These are phyloP conservation scores for Chenopodium formosanum DNA, from an alignment of 148 eudicot genomes.

Conservation along the genomic window DNA sequence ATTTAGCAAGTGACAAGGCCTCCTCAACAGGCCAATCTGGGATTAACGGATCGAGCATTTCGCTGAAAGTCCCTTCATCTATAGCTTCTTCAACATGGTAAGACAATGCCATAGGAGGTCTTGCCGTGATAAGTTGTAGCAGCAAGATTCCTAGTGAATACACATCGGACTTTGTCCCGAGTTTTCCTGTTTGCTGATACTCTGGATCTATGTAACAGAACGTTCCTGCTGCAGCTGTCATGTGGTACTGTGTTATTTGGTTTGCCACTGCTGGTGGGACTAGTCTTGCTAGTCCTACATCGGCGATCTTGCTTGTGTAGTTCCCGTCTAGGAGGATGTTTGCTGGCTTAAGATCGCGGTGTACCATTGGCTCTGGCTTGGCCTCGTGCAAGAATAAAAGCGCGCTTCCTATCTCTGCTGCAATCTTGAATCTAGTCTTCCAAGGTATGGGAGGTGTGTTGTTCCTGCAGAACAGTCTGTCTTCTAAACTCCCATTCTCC, in stretches of 20 bases:
- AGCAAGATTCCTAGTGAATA: conserved; percentile 72
- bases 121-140: conserved; percentile 68
- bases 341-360: conserved; percentile 87
- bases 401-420: conserved; percentile 65
- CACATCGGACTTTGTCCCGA: conserved; percentile 70
- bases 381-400: conserved; percentile 69
- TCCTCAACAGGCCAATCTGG: conserved; percentile 71
- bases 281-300: conserved; percentile 73
- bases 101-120: conserved; percentile 65
- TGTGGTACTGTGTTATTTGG: conserved; percentile 51
- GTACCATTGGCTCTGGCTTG: conserved; percentile 78
- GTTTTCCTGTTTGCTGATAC: conserved; percentile 75
- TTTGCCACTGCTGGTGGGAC: conserved; percentile 59
- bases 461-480: conserved; percentile 53
- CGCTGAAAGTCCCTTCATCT: conserved; percentile 37
- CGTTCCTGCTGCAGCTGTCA: conserved; percentile 87
- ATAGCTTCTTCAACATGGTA: conserved; percentile 55
- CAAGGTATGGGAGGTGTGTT: conserved; percentile 66
- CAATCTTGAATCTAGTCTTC: conserved; percentile 56
- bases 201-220: conserved; percentile 92
- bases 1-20: conserved; percentile 45
- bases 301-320: conserved; percentile 68
- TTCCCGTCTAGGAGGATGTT: conserved; percentile 67
- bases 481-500: conserved; percentile 83
- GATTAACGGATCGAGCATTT: conserved; percentile 59